Evolutionary conservation across 345 rosid species (phyloP).

Genomic region (Rhodomyrtus tomentosa): DNA sequence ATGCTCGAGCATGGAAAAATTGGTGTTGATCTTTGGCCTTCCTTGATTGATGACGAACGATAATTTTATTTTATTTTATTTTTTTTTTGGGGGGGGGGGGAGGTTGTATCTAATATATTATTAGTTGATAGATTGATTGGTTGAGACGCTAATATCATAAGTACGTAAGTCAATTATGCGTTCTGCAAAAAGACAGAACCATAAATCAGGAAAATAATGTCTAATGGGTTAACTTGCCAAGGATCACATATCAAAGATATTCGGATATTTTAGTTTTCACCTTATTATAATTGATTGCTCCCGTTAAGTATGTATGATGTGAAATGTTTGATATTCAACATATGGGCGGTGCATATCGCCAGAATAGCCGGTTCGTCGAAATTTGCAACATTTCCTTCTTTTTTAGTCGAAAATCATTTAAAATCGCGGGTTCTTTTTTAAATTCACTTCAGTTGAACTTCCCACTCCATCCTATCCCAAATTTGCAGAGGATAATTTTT

Average conservation of each 20-base stretch:
- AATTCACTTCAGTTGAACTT: neutral
- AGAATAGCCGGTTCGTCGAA: rapidly evolving
- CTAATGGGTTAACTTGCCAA: neutral
- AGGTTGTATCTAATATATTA: too few species aligned
- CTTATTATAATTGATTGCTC: neutral
- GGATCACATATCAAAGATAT: neutral
- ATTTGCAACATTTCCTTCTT: neutral
- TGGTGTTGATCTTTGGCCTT: neutral
- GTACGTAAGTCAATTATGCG: too few species aligned
- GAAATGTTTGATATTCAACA: neutral
- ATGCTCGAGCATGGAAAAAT: neutral
- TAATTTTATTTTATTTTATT: too few species aligned
- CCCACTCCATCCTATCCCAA: neutral
- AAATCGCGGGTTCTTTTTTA: neutral
- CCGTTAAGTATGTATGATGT: neutral
- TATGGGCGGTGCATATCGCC: neutral
- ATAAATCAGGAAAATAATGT: too few species aligned
- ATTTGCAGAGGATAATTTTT: neutral
- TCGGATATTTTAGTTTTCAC: neutral
- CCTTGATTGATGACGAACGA: neutral
- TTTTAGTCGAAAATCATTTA: neutral
- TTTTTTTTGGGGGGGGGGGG: too few species aligned
- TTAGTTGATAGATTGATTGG: too few species aligned
- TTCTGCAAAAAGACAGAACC: too few species aligned
- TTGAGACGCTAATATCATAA: too few species aligned